Evolutionary conservation across 495 filamentous ascomycete species (phyloP).

Genomic region (Cudoniella acicularis): DNA sequence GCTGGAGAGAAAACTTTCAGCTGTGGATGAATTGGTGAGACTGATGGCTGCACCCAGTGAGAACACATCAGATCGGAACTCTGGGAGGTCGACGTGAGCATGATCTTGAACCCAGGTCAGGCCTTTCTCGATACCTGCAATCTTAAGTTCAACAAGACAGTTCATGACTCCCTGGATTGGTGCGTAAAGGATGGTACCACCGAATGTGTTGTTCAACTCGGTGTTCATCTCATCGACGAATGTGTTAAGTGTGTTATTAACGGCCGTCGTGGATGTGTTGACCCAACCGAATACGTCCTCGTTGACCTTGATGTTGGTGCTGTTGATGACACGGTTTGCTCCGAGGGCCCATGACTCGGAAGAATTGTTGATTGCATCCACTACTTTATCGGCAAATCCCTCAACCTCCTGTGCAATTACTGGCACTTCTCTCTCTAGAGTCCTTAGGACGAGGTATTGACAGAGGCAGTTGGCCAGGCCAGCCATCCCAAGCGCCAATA

Average conservation of each 20-base stretch:
- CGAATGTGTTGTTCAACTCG: constrained; percentile 73
- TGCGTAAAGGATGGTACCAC: constrained; percentile 68
- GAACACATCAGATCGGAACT: constrained; percentile 76
- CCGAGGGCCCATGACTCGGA: constrained; percentile 72
- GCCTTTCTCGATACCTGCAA: constrained; percentile 72
- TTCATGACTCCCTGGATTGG: constrained; percentile 70
- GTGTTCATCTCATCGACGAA: constrained; percentile 72
- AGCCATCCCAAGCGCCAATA: constrained; percentile 80
- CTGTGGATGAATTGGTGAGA: constrained; percentile 50
- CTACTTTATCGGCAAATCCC: constrained; percentile 77
- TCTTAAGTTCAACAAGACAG: constrained; percentile 73
- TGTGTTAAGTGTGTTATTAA: constrained; percentile 82
- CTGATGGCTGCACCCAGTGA: constrained; percentile 69
- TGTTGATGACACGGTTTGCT: constrained; percentile 68
- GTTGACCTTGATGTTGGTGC: constrained; percentile 72
- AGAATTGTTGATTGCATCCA: constrained; percentile 64
- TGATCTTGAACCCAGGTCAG: constrained; percentile 87
- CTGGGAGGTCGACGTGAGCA: constrained; percentile 77
- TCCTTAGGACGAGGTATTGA: constrained; percentile 73
- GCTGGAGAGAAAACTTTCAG: constrained; percentile 71
- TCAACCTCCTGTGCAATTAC: constrained; percentile 72
- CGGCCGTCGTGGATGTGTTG: constrained; percentile 68
- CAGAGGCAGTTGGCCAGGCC: constrained; percentile 81
- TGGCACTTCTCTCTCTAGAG: constrained; percentile 72
- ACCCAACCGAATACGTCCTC: constrained; percentile 85